A percentile compares a stretch with the other conserved stretches of the same genome.
phyloP scores from a whole-genome alignment of 1,284 basidiomycete genomes.

The Cryptococcus sp. region DNA sequence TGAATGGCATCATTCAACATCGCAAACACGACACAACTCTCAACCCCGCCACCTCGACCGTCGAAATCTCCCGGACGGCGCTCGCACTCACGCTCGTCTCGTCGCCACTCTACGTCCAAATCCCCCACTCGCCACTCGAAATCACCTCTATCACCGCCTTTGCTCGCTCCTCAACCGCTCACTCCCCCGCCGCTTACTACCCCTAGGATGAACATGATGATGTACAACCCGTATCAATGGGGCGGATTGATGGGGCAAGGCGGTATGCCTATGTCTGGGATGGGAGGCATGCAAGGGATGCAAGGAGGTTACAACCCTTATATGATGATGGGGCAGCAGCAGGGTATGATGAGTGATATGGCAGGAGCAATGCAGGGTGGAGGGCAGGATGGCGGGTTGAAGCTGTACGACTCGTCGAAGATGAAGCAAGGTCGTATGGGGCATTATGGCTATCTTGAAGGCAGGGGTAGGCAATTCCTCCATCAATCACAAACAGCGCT shows the following conservation, averaged over 20 bases:
- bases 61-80: slow-evolving; percentile 2
- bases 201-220: slow-evolving; percentile 16
- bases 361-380: background rate
- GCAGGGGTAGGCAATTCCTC: slow-evolving; percentile 29
- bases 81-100: background rate
- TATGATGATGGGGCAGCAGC: slow-evolving; percentile 14
- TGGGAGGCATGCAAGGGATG: slow-evolving; percentile 5
- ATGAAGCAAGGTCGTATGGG: slow-evolving; percentile 41
- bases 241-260: slow-evolving; percentile 3
- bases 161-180: background rate
- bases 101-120: background rate
- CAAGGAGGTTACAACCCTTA: slow-evolving; percentile 17
- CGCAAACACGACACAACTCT: background rate
- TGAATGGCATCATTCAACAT: background rate
- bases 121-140: slow-evolving; percentile 7
- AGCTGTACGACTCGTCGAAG: slow-evolving; percentile 34
- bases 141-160: slow-evolving; percentile 2
- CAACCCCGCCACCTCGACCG: background rate
- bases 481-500: background rate
- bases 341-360: slow-evolving; percentile 6
- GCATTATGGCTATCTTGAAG: slow-evolving; percentile 46
- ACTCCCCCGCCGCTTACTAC: background rate
- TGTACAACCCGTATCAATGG: slow-evolving; percentile 23
- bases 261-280: no score
- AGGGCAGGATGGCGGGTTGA: slow-evolving; percentile 15